Base-by-base conservation (phyloP, 441 rosid genomes). In the Breynia disticha region DNA sequence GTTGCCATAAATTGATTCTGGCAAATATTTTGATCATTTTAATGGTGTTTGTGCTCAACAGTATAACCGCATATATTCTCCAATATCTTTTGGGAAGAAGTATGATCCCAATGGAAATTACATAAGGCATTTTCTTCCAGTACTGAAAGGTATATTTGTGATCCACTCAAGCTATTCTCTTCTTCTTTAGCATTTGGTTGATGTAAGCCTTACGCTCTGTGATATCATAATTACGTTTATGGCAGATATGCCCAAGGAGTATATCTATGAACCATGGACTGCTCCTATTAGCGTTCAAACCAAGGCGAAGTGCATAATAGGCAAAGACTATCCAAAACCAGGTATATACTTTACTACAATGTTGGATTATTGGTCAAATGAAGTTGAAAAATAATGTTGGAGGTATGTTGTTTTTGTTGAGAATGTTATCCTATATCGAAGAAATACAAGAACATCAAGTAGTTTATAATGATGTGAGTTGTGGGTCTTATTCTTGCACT, bases 261-360 rank as follows among this genome's bases (percentile, higher is more conserved):
- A 76, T 53, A 88, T 91, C 14, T 91, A 91, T 19, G 98, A 91
- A 75, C 98, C 97, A 46, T 91, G 95, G 97, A 79, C 88, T 62
- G 98, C 98, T 41, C 97, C 98, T 13, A 32, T 75, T 24, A 79
- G 91, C 56, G 56, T 88, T 67, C 98, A 91, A 76, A 73, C 73
- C 41, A 80, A 75, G 76, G 95, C 91, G 19, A 87, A 82, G 55
- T 91, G 97, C 78, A 74, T 86, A 48, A 76, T 91, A 3, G 97
- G 97, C 68, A 76, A 55, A 72, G 91, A 91, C 73, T 91, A 91
- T 62, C 96, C 96, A 5, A 82, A 76, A 71, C 95, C 94, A 67
- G 87, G 98, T 82, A n/a, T n/a, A n/a, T n/a, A n/a, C n/a, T n/a
- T n/a, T n/a, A n/a, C n/a, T n/a, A n/a, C n/a, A n/a, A n/a, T n/a